Evolutionary conservation across 2,329 filamentous ascomycete genomes (phyloP), one percentile per base, ranked within the genome.

Genomic region (Trichophyton schoenleinii): DNA sequence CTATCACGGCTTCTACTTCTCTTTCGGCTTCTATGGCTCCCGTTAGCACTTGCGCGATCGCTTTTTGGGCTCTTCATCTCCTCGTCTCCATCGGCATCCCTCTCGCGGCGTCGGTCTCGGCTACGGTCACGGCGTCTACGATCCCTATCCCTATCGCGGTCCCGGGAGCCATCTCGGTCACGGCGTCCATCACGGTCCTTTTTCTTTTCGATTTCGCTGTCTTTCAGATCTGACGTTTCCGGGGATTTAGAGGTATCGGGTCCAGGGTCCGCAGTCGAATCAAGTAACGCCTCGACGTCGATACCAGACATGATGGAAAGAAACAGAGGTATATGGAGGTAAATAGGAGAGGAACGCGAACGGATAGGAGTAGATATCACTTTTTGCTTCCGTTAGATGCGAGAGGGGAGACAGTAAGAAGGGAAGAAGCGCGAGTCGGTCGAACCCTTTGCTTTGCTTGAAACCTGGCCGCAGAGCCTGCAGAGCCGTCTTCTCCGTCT

Each of bases 211-310:
- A 80, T 77, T 67, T 85, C 83, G 66, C 79, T 77, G 65, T 84
- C 81, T 65, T 83, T 82, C 66, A 78, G 71, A 62, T 75, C 74
- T 59, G 74, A 66, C 34, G 70, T 70, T 13, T 70, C 67, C 44
- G 70, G 62, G 18, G 72, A 66, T 55, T 71, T 69, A 49, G 71
- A 42, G 25, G 48, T 20, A 28, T 61, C 55, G 11, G 36, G 20
- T 28, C 58, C 52, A 55, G 80, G 79, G 72, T 85, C 86, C 59
- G 88, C 89, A 65, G 88, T 89, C 59, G 88, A 89, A 75, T 96
- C 91, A 68, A 96, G 85, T 66, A 96, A 83, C 67, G 90, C 89
- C 80, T 96, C 91, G 69, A 96, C 89, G 72, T 95, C 90, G 67
- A 87, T 78, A 73, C 81, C 81, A 72, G 85, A 85, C 85, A 87